phyloP scores from a whole-genome alignment of 2,329 filamentous ascomycete species.

The Orbilia quercus region DNA sequence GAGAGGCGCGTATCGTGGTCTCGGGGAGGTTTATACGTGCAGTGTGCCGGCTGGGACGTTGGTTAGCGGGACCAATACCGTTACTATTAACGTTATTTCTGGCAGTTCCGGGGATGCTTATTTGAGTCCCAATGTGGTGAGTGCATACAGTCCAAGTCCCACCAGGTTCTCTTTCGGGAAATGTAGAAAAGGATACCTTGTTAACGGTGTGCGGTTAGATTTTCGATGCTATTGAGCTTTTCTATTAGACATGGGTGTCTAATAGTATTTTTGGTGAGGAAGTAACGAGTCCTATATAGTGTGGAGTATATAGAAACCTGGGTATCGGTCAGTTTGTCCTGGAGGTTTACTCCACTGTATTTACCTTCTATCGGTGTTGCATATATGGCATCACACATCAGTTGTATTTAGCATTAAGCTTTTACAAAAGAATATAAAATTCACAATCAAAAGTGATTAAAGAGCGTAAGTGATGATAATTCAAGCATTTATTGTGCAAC shows the following conservation, averaged over 20 bases:
- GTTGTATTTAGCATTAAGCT: neutral
- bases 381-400: neutral
- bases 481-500: no score
- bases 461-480: no score
- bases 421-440: no score
- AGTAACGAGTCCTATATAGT: no score
- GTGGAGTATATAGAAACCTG: no score
- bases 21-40: slow-evolving; percentile 73
- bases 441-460: no score
- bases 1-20: slow-evolving; percentile 73
- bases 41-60: slow-evolving; percentile 71
- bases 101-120: slow-evolving; percentile 70
- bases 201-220: slow-evolving; percentile 9
- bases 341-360: neutral
- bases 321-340: neutral
- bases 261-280: no score
- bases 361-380: neutral
- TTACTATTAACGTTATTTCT: slow-evolving; percentile 71
- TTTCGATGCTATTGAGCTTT: slow-evolving; percentile 34
- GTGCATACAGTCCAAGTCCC: slow-evolving; percentile 36
- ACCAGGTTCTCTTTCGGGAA: slow-evolving; percentile 14
- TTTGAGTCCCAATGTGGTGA: slow-evolving; percentile 68
- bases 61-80: slow-evolving; percentile 71
- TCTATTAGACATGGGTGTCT: slow-evolving; percentile 6
- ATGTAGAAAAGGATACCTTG: slow-evolving; percentile 8